Base-by-base conservation (phyloP, 2,329 filamentous ascomycete genomes). In the Sporothrix euskadiensis region DNA sequence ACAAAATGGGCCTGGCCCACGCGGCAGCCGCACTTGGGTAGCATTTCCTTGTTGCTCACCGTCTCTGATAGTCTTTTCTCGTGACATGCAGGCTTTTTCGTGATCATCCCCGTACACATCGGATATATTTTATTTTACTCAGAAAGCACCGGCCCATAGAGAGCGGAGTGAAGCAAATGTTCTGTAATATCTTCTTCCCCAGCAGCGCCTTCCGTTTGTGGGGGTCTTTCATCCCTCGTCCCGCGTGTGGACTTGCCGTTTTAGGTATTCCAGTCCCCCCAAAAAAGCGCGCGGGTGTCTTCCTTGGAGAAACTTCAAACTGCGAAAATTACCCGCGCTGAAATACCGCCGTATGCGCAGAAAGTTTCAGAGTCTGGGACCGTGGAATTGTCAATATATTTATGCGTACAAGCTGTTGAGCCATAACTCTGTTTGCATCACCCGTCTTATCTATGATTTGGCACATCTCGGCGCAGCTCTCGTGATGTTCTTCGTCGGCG, bases 241-340 rank as follows among this genome's bases (percentile, higher is more conserved):
- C 59, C 71, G 49, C 70, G 73, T 72, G 69, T 74, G 63, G 73
- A 74, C 73, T 74, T 74, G 61, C 73, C 70, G 8, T 6, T 65
- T 72, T 72, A 22, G 65, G 73, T 22, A 61, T 59, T 59, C 32
- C 66, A 39, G 30, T 69, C 47, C 30, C 65, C 35, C 30, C 39
- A 10, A 22, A 66, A 66, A 32, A 3, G 26, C 52, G 16, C 32
- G 30, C 6, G 57, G 39, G 57, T n/a, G 57, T 8, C 6, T 39
- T 39, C 30, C 3, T 49, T 19, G 44, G 12, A 14, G 44, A 19
- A 14, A 49, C 14, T 49, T 49, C 14, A 19, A 19, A 32, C 57
- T 19, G 57, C 41, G 63, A 32, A 30, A 47, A 49, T 66, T 32
- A 47, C 16, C 63, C 63, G 41, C 59, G 9, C 12, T 32, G 10